phyloP scores from a whole-genome alignment of 106 monocot species.

The Platanthera guangdongensis region DNA sequence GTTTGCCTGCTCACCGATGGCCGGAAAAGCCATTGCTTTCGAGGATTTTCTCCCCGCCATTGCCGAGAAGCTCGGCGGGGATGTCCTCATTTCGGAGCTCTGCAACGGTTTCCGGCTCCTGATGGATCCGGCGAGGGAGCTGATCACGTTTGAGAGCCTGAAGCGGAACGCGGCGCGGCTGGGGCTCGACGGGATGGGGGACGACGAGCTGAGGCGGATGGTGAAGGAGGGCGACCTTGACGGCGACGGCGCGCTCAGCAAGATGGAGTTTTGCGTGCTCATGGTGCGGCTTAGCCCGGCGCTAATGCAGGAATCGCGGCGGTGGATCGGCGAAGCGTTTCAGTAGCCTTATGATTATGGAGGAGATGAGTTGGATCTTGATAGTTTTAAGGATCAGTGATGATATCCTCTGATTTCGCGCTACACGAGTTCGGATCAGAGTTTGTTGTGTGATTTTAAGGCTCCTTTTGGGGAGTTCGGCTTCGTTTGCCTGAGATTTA shows the following conservation, averaged over 20 bases:
- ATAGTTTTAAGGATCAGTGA: too few relatives aligned
- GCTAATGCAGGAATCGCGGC: slow-evolving; percentile 57
- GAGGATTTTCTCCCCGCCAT: slow-evolving; percentile 58
- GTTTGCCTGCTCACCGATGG: too few relatives aligned
- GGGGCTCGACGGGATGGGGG: slow-evolving; percentile 54
- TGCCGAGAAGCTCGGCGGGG: slow-evolving; percentile 41
- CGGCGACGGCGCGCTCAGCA: slow-evolving; percentile 62
- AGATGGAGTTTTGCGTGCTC: slow-evolving; percentile 73
- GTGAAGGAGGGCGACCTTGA: slow-evolving; percentile 70
- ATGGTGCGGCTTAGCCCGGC: slow-evolving; percentile 76
- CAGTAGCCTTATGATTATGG: too few relatives aligned
- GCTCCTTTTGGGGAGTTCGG: too few relatives aligned
- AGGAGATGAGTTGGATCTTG: too few relatives aligned
- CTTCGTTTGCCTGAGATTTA: too few relatives aligned
- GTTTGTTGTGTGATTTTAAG: too few relatives aligned
- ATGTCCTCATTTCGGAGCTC: slow-evolving; percentile 42
- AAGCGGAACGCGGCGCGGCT: slow-evolving; percentile 34
- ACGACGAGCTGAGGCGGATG: slow-evolving; percentile 59
- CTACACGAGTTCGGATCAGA: too few relatives aligned
- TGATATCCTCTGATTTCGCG: too few relatives aligned
- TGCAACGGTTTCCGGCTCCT: slow-evolving; percentile 52
- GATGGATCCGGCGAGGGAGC: slow-evolving; percentile 36
- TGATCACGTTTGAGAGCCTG: slow-evolving; percentile 65
- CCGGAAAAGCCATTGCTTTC: too few relatives aligned
- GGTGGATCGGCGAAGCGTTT: slow-evolving; percentile 37